Evolutionary conservation across 768 basidiomycete genomes (phyloP).

Genomic region (Pulveroboletus sp.): DNA sequence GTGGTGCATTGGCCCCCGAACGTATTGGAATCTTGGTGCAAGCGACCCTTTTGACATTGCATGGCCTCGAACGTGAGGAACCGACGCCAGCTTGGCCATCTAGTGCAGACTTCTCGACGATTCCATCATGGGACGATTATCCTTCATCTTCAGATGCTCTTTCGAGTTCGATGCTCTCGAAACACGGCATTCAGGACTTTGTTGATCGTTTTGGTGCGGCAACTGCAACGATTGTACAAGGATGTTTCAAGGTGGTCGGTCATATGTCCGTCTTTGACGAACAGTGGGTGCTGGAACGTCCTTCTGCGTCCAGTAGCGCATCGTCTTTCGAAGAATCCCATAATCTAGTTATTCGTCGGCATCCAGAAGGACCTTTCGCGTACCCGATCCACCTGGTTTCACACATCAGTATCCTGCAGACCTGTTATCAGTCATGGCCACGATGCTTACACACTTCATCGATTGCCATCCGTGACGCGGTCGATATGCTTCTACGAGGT

Average conservation of each 20-base stretch:
- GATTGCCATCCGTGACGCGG: slow-evolving; percentile 51
- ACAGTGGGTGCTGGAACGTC: slow-evolving; percentile 65
- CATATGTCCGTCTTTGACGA: slow-evolving; percentile 83
- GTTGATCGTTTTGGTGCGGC: slow-evolving; percentile 59
- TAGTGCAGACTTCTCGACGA: slow-evolving; percentile 57
- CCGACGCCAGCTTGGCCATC: slow-evolving; percentile 75
- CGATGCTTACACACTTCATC: slow-evolving; percentile 62
- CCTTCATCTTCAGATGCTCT: slow-evolving; percentile 63
- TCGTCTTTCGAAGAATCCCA: slow-evolving; percentile 66
- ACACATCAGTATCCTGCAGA: slow-evolving; percentile 67
- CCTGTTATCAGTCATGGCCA: slow-evolving; percentile 82
- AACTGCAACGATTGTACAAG: slow-evolving; percentile 51
- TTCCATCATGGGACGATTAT: slow-evolving; percentile 58
- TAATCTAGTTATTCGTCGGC: slow-evolving; percentile 62
- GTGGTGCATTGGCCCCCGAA: slow-evolving; percentile 59
- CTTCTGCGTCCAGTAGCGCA: slow-evolving; percentile 33
- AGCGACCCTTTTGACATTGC: slow-evolving; percentile 70
- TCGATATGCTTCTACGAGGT: slow-evolving; percentile 77
- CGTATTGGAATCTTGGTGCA: slow-evolving; percentile 70
- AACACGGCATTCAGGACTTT: slow-evolving; percentile 69
- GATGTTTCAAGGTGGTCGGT: slow-evolving; percentile 63
- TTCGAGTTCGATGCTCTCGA: slow-evolving; percentile 50
- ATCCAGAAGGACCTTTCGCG: slow-evolving; percentile 58
- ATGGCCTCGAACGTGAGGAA: slow-evolving; percentile 68
- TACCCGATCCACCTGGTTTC: slow-evolving; percentile 60